phyloP scores from a whole-genome alignment of 2,329 filamentous ascomycete species.

The Penicillium sp. region DNA sequence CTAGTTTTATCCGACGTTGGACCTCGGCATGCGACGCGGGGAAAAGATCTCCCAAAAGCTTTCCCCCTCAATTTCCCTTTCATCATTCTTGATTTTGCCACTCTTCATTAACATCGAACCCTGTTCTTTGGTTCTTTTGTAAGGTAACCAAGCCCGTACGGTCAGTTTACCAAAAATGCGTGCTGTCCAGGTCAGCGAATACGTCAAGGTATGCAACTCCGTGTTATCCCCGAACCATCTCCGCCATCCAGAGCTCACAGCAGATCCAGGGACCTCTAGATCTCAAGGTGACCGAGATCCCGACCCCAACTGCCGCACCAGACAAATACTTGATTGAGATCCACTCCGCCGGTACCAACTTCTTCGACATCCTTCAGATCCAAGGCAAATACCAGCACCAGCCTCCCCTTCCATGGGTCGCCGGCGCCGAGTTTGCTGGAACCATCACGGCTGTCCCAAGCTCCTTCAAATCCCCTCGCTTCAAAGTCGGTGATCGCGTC shows the following conservation, averaged over 20 bases:
- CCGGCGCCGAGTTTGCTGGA: slow-evolving; percentile 83
- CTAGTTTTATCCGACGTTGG: slow-evolving; percentile 14
- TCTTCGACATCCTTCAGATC: slow-evolving; percentile 95
- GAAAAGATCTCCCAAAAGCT: slow-evolving; percentile 3
- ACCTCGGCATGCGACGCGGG: slow-evolving; percentile 24
- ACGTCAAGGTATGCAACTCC: slow-evolving; percentile 58
- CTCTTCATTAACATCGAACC: background rate
- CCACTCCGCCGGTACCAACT: slow-evolving; percentile 84
- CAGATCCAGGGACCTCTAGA: slow-evolving; percentile 64
- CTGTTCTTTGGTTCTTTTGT: background rate
- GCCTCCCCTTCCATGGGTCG: slow-evolving; percentile 79
- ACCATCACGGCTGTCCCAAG: slow-evolving; percentile 64
- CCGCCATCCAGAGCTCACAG: slow-evolving; percentile 3
- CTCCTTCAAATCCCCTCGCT: slow-evolving; percentile 50
- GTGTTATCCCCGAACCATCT: background rate
- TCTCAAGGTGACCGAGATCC: slow-evolving; percentile 67
- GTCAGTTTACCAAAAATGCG: slow-evolving; percentile 54
- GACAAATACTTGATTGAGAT: slow-evolving; percentile 83
- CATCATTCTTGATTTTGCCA: background rate
- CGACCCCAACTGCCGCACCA: slow-evolving; percentile 65
- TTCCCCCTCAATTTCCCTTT: background rate
- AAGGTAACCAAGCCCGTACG: background rate
- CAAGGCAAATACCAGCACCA: slow-evolving; percentile 94
- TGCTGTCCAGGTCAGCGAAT: slow-evolving; percentile 67
- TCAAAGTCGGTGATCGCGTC: slow-evolving; percentile 71